Conservation (phyloP, 164 flowering plant species). For the Tetracentron sinense region DNA sequence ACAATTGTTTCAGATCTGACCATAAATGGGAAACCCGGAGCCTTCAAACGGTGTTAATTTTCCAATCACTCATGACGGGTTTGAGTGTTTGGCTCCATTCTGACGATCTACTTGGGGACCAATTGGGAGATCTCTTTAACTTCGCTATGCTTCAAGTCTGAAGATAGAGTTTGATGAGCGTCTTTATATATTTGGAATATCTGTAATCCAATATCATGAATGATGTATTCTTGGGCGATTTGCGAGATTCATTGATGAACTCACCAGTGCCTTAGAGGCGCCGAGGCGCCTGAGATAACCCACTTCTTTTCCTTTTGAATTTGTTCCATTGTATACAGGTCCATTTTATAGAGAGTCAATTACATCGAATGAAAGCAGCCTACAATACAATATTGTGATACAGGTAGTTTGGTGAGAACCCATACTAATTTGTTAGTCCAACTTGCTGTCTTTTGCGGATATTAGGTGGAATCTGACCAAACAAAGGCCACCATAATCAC, state of each 20-base stretch:
- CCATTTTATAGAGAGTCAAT: conserved; percentile 21
- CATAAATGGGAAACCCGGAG: conserved; percentile 16
- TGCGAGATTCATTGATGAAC: conserved; percentile 11
- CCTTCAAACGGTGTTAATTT: conserved; percentile 1
- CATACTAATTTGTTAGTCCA: conserved; percentile 9
- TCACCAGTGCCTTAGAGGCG: conserved; percentile 11
- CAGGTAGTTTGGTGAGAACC: conserved; percentile 7
- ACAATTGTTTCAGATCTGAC: conserved; percentile 27
- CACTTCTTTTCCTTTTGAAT: conserved; percentile 11
- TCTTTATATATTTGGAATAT: too few relatives aligned
- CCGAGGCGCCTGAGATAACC: too few relatives aligned
- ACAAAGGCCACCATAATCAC: too few relatives aligned
- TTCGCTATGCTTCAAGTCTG: conserved; percentile 13
- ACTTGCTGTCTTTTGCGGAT: too few relatives aligned
- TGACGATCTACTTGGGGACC: too few relatives aligned
- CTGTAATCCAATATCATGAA: conserved; percentile 20
- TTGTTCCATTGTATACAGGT: conserved; percentile 14
- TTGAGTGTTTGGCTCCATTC: conserved; percentile 18
- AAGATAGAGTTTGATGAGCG: conserved; percentile 15
- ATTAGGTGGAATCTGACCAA: too few relatives aligned
- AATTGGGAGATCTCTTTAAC: conserved; percentile 8
- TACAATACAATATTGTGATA: conserved; percentile 19
- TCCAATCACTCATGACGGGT: conserved; percentile 9
- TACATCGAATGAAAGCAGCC: conserved; percentile 13
- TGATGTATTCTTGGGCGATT: conserved; percentile 9